phyloP scores from a whole-genome alignment of 345 rosid species.

The Litchi chinensis region DNA sequence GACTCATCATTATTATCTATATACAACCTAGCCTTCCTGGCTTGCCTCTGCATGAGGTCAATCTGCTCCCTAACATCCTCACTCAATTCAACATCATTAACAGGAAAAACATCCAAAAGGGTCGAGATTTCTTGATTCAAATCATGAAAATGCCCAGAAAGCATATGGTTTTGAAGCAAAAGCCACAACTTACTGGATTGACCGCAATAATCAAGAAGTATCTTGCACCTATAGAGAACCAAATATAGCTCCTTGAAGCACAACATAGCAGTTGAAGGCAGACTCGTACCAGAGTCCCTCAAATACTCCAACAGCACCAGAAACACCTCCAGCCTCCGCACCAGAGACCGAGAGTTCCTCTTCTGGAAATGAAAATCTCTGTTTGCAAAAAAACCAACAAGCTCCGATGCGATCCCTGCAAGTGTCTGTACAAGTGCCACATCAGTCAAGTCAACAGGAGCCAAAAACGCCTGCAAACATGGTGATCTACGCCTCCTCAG shows the following conservation, averaged over 20 bases:
- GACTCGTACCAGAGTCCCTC: constrained; percentile 47
- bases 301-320: constrained; percentile 62
- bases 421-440: constrained; percentile 68
- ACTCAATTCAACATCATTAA: constrained; percentile 52
- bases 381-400: constrained; percentile 53
- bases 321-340: constrained; percentile 74
- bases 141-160: constrained; percentile 95
- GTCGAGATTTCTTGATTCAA: constrained; percentile 84
- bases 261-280: constrained; percentile 54
- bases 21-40: constrained; percentile 53
- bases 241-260: constrained; percentile 89
- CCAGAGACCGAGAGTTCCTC: constrained; percentile 71
- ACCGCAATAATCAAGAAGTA: constrained; percentile 74
- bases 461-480: constrained; percentile 75
- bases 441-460: constrained; percentile 80
- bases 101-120: constrained; percentile 86
- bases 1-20: constrained; percentile 74
- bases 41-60: constrained; percentile 66
- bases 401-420: constrained; percentile 56
- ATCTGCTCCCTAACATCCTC: constrained; percentile 84
- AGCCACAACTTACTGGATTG: constrained; percentile 94
- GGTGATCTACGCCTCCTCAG: constrained; percentile 76
- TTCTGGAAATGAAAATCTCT: constrained; percentile 60
- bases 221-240: constrained; percentile 81
- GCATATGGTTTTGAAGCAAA: constrained; percentile 72